Percentiles rank a stretch among this genome's conserved stretches.
These are phyloP conservation scores for Kandelia obovata DNA, from an alignment of 345 rosid species.

Conservation along the genomic window DNA sequence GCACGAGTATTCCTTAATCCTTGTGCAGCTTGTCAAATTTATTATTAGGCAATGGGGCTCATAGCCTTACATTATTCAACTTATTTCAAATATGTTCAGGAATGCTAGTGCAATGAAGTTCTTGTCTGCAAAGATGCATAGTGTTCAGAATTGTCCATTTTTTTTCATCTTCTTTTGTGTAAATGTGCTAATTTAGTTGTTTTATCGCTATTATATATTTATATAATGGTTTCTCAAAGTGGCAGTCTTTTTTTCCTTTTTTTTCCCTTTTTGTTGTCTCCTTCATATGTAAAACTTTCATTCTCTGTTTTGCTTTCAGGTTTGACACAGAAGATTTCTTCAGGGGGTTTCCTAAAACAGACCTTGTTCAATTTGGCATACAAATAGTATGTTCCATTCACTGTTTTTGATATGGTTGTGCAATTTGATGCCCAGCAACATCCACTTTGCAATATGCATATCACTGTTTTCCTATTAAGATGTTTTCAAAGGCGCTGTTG, in stretches of 20 bases:
- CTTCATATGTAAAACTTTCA: not conserved
- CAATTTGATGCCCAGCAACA: not conserved
- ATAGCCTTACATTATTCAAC: not conserved
- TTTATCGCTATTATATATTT: not conserved
- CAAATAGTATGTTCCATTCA: constrained; percentile 51
- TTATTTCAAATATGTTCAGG: not conserved
- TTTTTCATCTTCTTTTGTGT: not conserved
- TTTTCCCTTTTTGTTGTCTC: not conserved
- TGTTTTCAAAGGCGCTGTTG: no score
- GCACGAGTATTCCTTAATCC: not conserved
- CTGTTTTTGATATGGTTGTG: not conserved
- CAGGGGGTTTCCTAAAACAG: constrained; percentile 62
- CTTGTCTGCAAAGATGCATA: not conserved
- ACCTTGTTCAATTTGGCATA: constrained; percentile 69
- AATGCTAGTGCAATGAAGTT: not conserved
- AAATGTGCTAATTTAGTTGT: not conserved
- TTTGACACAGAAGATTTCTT: constrained; percentile 73
- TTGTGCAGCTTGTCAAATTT: not conserved
- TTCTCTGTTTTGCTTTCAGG: constrained; percentile 42
- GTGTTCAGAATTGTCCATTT: not conserved
- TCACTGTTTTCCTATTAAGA: no score
- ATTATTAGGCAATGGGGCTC: no score
- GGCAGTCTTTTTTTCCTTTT: not conserved
- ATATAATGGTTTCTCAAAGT: not conserved
- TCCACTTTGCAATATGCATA: not conserved